phyloP scores from a whole-genome alignment of 257 asterid species.

The Jasminum sambac region DNA sequence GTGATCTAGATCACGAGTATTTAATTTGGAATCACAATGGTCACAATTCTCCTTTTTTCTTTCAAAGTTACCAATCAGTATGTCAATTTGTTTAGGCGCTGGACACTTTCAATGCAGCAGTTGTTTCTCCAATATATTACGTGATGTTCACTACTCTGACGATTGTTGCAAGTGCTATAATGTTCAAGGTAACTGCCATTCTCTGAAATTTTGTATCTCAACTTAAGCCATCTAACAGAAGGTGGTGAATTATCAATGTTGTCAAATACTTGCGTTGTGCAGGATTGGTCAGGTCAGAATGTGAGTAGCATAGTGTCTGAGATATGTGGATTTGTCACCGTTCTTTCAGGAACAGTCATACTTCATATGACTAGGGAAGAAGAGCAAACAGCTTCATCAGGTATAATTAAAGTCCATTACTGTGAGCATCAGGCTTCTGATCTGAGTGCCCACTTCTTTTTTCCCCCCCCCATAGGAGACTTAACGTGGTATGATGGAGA shows the following conservation, averaged over 20 bases:
- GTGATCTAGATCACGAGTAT: too few relatives aligned
- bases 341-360: conserved; percentile 72
- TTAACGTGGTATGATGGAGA: conserved; percentile 67
- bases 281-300: conserved; percentile 90
- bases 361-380: conserved; percentile 80
- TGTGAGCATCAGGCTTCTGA: background rate
- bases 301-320: conserved; percentile 69
- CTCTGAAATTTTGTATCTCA: background rate
- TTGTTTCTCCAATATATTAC: conserved; percentile 85
- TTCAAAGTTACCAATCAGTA: conserved; percentile 10
- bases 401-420: conserved; percentile 27
- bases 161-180: conserved; percentile 78
- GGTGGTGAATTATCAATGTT: background rate
- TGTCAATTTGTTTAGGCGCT: conserved; percentile 55
- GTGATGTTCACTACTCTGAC: conserved; percentile 94
- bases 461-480: conserved; percentile 68
- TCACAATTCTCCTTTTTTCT: too few relatives aligned
- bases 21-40: too few relatives aligned
- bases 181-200: conserved; percentile 68
- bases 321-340: conserved; percentile 63
- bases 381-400: conserved; percentile 50
- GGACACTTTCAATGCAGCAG: conserved; percentile 78
- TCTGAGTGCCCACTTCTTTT: background rate
- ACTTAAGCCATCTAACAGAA: conserved; percentile 9
- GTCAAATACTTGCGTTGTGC: conserved; percentile 11